Evolutionary conservation across 148 eudicot species (phyloP), one percentile per base, ranked within the genome.

Genomic region (Chenopodium formosanum): DNA sequence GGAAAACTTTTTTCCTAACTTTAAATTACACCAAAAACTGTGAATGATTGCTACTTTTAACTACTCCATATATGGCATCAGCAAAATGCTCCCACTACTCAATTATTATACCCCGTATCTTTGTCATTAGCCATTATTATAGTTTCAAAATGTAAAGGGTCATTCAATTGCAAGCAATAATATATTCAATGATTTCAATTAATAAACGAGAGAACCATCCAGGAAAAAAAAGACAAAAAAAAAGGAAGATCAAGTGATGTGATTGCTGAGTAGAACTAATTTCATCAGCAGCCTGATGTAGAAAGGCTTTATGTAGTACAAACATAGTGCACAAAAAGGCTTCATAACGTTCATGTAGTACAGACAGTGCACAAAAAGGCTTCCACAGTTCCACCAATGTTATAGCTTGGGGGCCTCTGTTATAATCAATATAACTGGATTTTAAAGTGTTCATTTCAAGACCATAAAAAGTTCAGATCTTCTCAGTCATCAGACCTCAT

Each of bases 1-100:
- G 62, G 60, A 70, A 72, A 80, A 72, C 25, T 3, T 62, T 62
- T 29, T 11, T 60, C 60, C 63, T 72, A 60, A 58, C 9, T 40
- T 2, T 32, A 17, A 75, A 80, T 4, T 65, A 17, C 58, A 50
- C 29, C 63, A 47, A 63, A 1, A 64, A n/a, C 31, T 46, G 20
- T 70, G 56, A 52, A 29, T 14, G 53, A 72, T 72, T 74, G 79
- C 29, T 25, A 75, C 27, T 64, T 37, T 2, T 7, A 70, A 70
- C 74, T 40, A 70, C 74, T 70, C 50, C 74, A 50, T 13, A 70
- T 67, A 34, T 3, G 27, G 62, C 73, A 78, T 78, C 63, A 66
- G 73, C 62, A 14, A 25, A 78, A 37, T 50, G 47, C 53, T 65
- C 27, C 69, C 29, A 48, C 53, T 79, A 37, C 44, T 40, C 7